These are phyloP conservation scores for Handroanthus guayacan DNA, from an alignment of 257 asterid species.

Conservation along the genomic window DNA sequence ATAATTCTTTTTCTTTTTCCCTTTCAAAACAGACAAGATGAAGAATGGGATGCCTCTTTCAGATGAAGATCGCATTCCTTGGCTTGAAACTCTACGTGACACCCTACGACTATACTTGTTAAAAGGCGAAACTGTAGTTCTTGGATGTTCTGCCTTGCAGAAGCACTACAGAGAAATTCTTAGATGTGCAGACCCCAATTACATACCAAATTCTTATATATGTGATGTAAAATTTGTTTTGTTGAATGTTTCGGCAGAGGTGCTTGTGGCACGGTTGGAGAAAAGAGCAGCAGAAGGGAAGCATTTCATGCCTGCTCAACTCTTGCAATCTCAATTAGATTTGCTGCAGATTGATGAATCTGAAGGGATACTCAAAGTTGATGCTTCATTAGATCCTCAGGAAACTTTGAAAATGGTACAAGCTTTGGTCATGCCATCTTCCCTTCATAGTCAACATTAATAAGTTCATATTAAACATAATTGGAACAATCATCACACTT, in stretches of 20 bases:
- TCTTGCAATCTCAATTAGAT: conserved; percentile 83
- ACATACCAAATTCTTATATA: conserved; percentile 42
- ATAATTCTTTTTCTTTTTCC: neutral
- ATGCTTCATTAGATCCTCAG: conserved; percentile 69
- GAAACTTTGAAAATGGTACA: conserved; percentile 54
- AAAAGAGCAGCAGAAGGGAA: conserved; percentile 68
- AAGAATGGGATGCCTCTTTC: conserved; percentile 69
- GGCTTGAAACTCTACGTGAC: conserved; percentile 76
- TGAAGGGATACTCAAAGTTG: conserved; percentile 75
- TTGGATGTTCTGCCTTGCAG: conserved; percentile 88
- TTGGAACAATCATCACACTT: too few species aligned
- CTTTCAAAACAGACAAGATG: conserved; percentile 55
- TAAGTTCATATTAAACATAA: too few species aligned
- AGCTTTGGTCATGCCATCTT: conserved; percentile 37
- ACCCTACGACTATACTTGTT: conserved; percentile 45
- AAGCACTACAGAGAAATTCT: conserved; percentile 82
- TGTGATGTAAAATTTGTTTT: conserved; percentile 60
- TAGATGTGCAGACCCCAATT: conserved; percentile 69
- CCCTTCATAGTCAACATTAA: too few species aligned
- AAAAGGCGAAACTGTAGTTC: conserved; percentile 50
- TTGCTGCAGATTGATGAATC: conserved; percentile 79
- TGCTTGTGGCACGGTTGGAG: conserved; percentile 69
- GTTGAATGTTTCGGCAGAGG: conserved; percentile 61
- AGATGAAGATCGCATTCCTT: conserved; percentile 81
- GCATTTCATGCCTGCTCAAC: conserved; percentile 87